Evolutionary conservation across 202 grass and related monocot genomes (phyloP).

Genomic region (Zizania palustris): DNA sequence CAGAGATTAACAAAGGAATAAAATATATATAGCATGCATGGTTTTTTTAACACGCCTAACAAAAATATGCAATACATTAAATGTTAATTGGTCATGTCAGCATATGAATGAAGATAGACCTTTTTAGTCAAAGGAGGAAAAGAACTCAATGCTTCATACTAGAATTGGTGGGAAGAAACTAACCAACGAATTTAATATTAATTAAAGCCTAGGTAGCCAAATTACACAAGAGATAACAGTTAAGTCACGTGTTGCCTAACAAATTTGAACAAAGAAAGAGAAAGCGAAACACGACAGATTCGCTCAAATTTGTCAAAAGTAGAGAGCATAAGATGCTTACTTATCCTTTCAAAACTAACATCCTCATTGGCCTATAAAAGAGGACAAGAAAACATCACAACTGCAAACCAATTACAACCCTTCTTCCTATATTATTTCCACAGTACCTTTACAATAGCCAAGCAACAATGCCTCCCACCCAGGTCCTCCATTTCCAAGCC

Average conservation of each 20-base stretch:
- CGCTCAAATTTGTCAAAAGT: constrained; percentile 5
- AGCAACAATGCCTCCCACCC: constrained; percentile 43
- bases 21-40: not conserved
- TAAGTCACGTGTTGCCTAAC: constrained; percentile 19
- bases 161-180: not conserved
- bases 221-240: constrained; percentile 17
- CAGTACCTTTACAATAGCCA: constrained; percentile 32
- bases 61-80: not conserved
- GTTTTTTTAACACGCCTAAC: not conserved
- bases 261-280: constrained; percentile 39
- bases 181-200: not conserved
- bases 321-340: constrained; percentile 49
- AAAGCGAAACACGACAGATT: constrained; percentile 22
- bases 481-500: constrained; percentile 15
- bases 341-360: constrained; percentile 27
- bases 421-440: not conserved
- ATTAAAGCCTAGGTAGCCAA: not conserved
- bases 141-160: not conserved
- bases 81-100: not conserved
- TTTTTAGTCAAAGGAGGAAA: not conserved
- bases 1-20: not conserved
- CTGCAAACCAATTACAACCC: constrained; percentile 25
- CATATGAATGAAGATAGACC: constrained; percentile 3
- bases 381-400: constrained; percentile 24
- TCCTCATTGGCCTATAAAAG: constrained; percentile 59